phyloP scores from a whole-genome alignment of 805 yeast species.

The Suhomyces pyralidae region DNA sequence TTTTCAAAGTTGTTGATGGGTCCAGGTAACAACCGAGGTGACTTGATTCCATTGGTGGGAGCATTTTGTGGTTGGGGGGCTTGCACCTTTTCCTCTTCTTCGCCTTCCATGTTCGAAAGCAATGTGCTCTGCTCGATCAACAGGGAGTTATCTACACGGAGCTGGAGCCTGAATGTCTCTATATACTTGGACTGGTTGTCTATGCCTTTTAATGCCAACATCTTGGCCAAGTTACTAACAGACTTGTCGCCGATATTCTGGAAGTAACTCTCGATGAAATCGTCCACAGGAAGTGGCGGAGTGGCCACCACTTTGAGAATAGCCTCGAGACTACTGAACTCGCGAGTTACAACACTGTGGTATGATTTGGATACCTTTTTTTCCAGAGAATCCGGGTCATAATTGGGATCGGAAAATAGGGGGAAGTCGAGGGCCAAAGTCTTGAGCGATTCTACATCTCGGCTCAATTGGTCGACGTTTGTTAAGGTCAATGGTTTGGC shows the following conservation, averaged over 20 bases:
- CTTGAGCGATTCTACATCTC: slow-evolving; percentile 69
- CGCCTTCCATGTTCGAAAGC: slow-evolving; percentile 28
- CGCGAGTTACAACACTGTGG: slow-evolving; percentile 42
- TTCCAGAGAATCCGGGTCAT: slow-evolving; percentile 14
- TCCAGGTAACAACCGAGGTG: slow-evolving; percentile 26
- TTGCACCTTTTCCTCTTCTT: slow-evolving; percentile 12
- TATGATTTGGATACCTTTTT: slow-evolving; percentile 25
- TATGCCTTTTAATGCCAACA: slow-evolving; percentile 63
- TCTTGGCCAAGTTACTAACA: slow-evolving; percentile 58
- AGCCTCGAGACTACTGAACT: slow-evolving; percentile 49
- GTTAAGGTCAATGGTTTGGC: slow-evolving; percentile 65
- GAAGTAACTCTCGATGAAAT: slow-evolving; percentile 64
- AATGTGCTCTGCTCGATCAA: slow-evolving; percentile 29
- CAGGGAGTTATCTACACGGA: slow-evolving; percentile 23
- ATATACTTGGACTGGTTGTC: slow-evolving; percentile 29
- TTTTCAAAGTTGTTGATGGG: slow-evolving; percentile 43
- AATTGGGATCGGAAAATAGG: slow-evolving; percentile 37
- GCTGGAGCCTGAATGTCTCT: slow-evolving; percentile 37
- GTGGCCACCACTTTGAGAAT: slow-evolving; percentile 68
- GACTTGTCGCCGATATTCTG: slow-evolving; percentile 63
- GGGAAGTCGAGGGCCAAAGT: slow-evolving; percentile 48
- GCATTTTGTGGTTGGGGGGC: not conserved
- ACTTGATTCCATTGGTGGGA: slow-evolving; percentile 5
- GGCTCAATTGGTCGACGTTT: slow-evolving; percentile 64
- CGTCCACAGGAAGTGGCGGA: slow-evolving; percentile 57